Percentiles rank a stretch among this genome's conserved stretches.
Evolutionary conservation across 2,329 filamentous ascomycete genomes (phyloP).

Genomic region (Aspergillus japonicus): DNA sequence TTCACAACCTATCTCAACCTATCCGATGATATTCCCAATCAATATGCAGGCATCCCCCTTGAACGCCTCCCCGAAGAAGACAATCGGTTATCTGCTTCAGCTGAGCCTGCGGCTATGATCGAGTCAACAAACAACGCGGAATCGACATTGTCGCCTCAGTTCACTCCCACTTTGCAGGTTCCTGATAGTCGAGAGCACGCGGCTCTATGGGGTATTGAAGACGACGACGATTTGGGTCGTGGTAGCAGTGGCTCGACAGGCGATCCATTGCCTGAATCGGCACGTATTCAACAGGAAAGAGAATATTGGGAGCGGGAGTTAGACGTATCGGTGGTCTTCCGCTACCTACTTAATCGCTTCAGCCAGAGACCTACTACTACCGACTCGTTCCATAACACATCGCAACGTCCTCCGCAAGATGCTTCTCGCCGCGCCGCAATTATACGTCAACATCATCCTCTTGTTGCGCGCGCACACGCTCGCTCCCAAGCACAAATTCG

Average conservation of each 20-base stretch:
- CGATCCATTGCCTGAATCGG: constrained; percentile 36
- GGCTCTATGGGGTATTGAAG: constrained; percentile 66
- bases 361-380: constrained; percentile 47
- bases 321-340: constrained; percentile 88
- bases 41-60: constrained; percentile 75
- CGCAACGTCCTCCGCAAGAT: constrained; percentile 56
- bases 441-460: constrained; percentile 84
- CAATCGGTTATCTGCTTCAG: constrained; percentile 14
- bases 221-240: constrained; percentile 46
- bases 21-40: constrained; percentile 60
- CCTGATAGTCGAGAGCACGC: constrained; percentile 48
- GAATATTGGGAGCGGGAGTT: constrained; percentile 94
- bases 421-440: constrained; percentile 74
- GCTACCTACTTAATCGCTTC: constrained; percentile 77
- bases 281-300: constrained; percentile 53
- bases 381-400: constrained; percentile 31
- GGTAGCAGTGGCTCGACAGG: constrained; percentile 3
- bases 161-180: constrained; percentile 50
- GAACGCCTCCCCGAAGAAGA: constrained; percentile 28
- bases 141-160: constrained; percentile 44
- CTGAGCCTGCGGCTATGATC: constrained; percentile 18
- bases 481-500: constrained; percentile 54
- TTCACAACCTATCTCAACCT: constrained; percentile 77
- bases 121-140: constrained; percentile 25
- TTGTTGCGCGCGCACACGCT: constrained; percentile 62